A percentile compares a stretch with the other conserved stretches of the same genome.
phyloP scores from a whole-genome alignment of 148 eudicot genomes.

The Silene uniflora region DNA sequence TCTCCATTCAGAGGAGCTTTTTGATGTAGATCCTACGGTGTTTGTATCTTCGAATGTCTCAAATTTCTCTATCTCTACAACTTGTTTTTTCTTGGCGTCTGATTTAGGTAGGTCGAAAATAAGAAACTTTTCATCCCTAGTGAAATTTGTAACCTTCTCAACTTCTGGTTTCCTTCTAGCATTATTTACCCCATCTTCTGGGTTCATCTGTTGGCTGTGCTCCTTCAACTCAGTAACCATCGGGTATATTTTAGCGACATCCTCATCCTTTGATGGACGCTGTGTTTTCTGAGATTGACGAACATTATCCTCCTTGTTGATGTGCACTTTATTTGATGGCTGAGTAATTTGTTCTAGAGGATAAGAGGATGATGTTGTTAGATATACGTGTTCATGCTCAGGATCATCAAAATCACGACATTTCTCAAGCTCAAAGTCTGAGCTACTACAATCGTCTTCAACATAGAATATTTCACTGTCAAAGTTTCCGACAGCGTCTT shows the following conservation, averaged over 20 bases:
- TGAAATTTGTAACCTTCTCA: constrained; percentile 24
- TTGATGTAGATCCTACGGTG: constrained; percentile 86
- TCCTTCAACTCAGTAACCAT: neutral
- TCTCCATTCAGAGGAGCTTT: constrained; percentile 91
- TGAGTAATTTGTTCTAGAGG: neutral
- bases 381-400: constrained; percentile 31
- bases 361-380: constrained; percentile 11
- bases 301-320: neutral
- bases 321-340: neutral
- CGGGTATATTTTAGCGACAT: neutral
- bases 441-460: constrained; percentile 9
- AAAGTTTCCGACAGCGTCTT: constrained; percentile 19
- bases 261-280: neutral
- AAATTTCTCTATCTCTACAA: constrained; percentile 33
- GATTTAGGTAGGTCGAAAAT: constrained; percentile 39
- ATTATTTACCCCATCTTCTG: too few relatives aligned
- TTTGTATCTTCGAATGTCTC: constrained; percentile 54
- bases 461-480: constrained; percentile 2
- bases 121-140: constrained; percentile 39
- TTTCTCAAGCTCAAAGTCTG: constrained; percentile 4
- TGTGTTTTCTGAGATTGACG: neutral
- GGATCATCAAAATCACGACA: neutral
- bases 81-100: constrained; percentile 38
- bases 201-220: neutral
- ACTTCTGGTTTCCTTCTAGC: neutral